Evolutionary conservation across 768 basidiomycete species (phyloP).

Genomic region (Serendipita vermifera): DNA sequence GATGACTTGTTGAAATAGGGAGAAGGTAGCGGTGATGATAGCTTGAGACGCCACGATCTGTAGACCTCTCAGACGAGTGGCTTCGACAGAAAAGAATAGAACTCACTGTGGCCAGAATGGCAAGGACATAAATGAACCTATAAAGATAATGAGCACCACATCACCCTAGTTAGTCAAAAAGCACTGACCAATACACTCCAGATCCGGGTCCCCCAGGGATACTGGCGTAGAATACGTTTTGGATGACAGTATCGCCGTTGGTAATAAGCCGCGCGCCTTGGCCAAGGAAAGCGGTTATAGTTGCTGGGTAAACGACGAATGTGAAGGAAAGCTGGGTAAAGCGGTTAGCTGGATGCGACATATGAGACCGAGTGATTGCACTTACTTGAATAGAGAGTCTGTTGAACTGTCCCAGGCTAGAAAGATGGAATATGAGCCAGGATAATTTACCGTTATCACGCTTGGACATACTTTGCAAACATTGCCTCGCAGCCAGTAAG

Average conservation of each 20-base stretch:
- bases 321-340: slow-evolving; percentile 29
- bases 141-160: not conserved
- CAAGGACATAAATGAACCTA: slow-evolving; percentile 51
- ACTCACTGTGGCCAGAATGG: slow-evolving; percentile 48
- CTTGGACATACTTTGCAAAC: slow-evolving; percentile 49
- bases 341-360: slow-evolving; percentile 23
- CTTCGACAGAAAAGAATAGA: not conserved
- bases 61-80: not conserved
- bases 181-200: slow-evolving; percentile 43
- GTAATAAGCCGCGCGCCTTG: slow-evolving; percentile 51
- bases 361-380: not conserved
- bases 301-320: slow-evolving; percentile 41
- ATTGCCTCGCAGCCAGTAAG: slow-evolving; percentile 58
- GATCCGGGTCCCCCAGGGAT: slow-evolving; percentile 48
- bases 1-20: slow-evolving; percentile 45
- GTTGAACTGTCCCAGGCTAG: slow-evolving; percentile 56
- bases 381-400: slow-evolving; percentile 41
- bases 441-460: not conserved
- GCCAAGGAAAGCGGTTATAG: slow-evolving; percentile 54
- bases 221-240: slow-evolving; percentile 47
- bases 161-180: not conserved
- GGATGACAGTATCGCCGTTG: slow-evolving; percentile 36
- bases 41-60: slow-evolving; percentile 53
- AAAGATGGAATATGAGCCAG: not conserved
- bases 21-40: slow-evolving; percentile 52